Conservation (phyloP, 177 flowering plant genomes). For the Tripterygium wilfordii region DNA sequence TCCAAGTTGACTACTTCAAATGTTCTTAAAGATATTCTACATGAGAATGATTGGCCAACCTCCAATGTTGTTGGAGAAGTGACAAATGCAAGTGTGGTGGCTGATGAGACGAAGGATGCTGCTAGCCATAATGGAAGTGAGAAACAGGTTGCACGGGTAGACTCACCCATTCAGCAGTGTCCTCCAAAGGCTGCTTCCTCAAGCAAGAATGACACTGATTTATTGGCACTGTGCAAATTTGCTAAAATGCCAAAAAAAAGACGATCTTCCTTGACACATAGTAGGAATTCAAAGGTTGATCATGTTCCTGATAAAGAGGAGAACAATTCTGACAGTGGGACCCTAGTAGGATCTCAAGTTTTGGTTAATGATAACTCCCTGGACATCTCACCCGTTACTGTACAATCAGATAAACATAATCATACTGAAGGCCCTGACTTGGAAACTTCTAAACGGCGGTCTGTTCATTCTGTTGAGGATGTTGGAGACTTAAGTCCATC, state of each 20-base stretch:
- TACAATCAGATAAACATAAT: constrained; percentile 15
- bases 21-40: too few relatives aligned
- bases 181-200: constrained; percentile 20
- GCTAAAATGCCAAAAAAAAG: constrained; percentile 56
- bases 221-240: constrained; percentile 38
- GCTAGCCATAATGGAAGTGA: constrained; percentile 19
- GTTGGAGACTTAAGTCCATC: constrained; percentile 20
- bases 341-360: constrained; percentile 8
- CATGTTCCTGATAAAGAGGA: constrained; percentile 18
- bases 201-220: constrained; percentile 28
- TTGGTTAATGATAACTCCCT: constrained; percentile 15
- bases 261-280: constrained; percentile 46
- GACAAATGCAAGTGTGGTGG: constrained; percentile 9
- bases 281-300: constrained; percentile 38
- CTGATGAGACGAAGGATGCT: constrained; percentile 25
- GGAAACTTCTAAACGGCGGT: constrained; percentile 15
- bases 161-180: constrained; percentile 9
- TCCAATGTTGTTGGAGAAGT: constrained; percentile 29
- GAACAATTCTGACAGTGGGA: constrained; percentile 14
- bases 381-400: constrained; percentile 22
- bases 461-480: constrained; percentile 25
- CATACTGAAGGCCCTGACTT: constrained; percentile 15
- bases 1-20: too few relatives aligned
- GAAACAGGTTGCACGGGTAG: constrained; percentile 20
- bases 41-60: too few relatives aligned